Evolutionary conservation across 768 basidiomycete species (phyloP).

Genomic region (Trametes villosa): DNA sequence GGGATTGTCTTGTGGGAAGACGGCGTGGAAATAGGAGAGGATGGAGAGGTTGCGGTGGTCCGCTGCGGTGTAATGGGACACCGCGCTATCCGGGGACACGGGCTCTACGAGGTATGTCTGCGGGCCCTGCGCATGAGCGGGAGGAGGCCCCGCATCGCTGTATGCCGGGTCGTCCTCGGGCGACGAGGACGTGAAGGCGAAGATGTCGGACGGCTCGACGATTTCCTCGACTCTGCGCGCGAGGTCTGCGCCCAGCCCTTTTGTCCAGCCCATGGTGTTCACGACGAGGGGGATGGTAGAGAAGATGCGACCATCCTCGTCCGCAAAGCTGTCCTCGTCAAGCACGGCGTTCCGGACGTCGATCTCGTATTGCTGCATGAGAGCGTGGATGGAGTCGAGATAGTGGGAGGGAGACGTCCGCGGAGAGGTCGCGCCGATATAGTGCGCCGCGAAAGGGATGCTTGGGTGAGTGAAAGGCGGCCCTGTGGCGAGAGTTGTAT

Average conservation of each 20-base stretch:
- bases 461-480: conserved; percentile 87
- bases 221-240: conserved; percentile 69
- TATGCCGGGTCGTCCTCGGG: conserved; percentile 13
- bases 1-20: conserved; percentile 35
- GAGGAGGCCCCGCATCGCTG: not conserved
- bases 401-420: conserved; percentile 78
- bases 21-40: conserved; percentile 78
- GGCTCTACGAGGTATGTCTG: conserved; percentile 40
- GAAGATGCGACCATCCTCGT: conserved; percentile 45
- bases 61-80: conserved; percentile 55
- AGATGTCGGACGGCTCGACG: conserved; percentile 63
- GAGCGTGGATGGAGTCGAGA: conserved; percentile 64
- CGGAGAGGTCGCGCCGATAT: conserved; percentile 79
- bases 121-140: not conserved
- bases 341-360: conserved; percentile 61
- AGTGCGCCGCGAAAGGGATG: conserved; percentile 76
- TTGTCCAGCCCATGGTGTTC: conserved; percentile 97
- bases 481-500: conserved; percentile 50
- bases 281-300: conserved; percentile 82
- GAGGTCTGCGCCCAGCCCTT: conserved; percentile 88
- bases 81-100: conserved; percentile 51
- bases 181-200: conserved; percentile 42
- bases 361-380: conserved; percentile 68
- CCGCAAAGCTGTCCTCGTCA: conserved; percentile 25
- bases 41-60: conserved; percentile 74